Percentiles rank a stretch among this genome's conserved stretches.
phyloP scores from a whole-genome alignment of 345 rosid genomes.

The Lenwebbia sp. region DNA sequence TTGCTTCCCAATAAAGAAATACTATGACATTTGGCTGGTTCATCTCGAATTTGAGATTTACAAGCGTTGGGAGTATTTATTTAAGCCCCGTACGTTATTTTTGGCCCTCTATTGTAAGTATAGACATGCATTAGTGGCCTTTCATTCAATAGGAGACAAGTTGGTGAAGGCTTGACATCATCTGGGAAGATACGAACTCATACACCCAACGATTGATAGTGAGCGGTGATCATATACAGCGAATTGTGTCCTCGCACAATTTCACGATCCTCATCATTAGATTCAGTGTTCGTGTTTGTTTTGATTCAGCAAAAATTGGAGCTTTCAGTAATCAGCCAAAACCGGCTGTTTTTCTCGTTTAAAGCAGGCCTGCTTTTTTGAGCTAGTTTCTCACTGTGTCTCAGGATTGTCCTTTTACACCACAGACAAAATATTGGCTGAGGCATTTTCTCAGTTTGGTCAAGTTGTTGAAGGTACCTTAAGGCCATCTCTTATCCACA shows the following conservation, averaged over 20 bases:
- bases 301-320: background rate
- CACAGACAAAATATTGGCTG: conserved; percentile 49
- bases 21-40: background rate
- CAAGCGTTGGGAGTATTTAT: background rate
- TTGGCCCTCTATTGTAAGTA: background rate
- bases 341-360: background rate
- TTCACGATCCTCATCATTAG: background rate
- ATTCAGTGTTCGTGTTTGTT: background rate
- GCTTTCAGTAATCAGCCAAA: background rate
- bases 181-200: background rate
- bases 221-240: background rate
- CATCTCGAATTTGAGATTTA: background rate
- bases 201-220: background rate
- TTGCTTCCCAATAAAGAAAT: background rate
- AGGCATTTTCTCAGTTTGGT: conserved; percentile 69
- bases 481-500: background rate
- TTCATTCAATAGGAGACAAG: background rate
- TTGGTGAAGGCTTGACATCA: background rate
- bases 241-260: background rate
- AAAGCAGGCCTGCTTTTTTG: background rate
- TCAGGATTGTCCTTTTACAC: conserved; percentile 71
- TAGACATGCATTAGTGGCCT: background rate
- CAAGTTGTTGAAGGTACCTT: conserved; percentile 80
- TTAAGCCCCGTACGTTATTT: background rate
- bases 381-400: background rate